These are phyloP conservation scores for Symbiodinium natans DNA, from an alignment of 73 alveolate genomes.

Conservation along the genomic window DNA sequence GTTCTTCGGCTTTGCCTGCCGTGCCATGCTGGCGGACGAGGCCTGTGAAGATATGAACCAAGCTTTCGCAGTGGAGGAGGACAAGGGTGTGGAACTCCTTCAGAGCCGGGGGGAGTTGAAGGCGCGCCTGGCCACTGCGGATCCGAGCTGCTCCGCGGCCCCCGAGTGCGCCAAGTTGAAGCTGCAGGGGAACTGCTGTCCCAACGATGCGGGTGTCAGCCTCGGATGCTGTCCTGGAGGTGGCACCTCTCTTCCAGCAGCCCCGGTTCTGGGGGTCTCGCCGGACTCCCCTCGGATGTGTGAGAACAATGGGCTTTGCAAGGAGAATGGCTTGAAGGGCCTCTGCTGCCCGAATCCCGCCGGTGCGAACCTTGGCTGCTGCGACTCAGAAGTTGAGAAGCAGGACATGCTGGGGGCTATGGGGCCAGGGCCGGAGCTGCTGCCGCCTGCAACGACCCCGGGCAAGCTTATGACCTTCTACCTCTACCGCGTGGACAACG, in stretches of 20 bases:
- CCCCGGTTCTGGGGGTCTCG: background rate
- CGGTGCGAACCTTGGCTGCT: conserved; percentile 65
- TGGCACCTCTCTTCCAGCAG: background rate
- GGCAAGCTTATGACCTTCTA: conserved; percentile 81
- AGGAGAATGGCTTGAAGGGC: conserved; percentile 21
- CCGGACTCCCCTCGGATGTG: conserved; percentile 29
- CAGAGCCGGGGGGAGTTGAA: background rate
- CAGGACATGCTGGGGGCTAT: conserved; percentile 82
- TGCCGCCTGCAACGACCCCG: conserved; percentile 48
- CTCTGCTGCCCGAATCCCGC: conserved; percentile 92
- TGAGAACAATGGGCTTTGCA: conserved; percentile 52
- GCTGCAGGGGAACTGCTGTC: conserved; percentile 81
- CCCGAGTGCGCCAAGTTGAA: conserved; percentile 73
- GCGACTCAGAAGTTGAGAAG: conserved; percentile 85
- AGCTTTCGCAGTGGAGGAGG: background rate
- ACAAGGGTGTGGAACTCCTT: conserved; percentile 18
- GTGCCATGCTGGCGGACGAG: background rate
- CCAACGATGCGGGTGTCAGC: conserved; percentile 71
- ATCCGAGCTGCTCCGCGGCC: conserved; percentile 79
- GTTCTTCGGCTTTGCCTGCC: background rate
- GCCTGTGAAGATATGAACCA: conserved; percentile 9
- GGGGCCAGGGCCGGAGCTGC: conserved; percentile 57
- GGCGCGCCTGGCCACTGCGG: conserved; percentile 18
- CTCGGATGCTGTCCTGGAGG: conserved; percentile 86
- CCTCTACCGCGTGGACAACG: conserved; percentile 87